Conservation (phyloP, 2,329 filamentous ascomycete genomes). For the Microdochium trichocladiopsis region DNA sequence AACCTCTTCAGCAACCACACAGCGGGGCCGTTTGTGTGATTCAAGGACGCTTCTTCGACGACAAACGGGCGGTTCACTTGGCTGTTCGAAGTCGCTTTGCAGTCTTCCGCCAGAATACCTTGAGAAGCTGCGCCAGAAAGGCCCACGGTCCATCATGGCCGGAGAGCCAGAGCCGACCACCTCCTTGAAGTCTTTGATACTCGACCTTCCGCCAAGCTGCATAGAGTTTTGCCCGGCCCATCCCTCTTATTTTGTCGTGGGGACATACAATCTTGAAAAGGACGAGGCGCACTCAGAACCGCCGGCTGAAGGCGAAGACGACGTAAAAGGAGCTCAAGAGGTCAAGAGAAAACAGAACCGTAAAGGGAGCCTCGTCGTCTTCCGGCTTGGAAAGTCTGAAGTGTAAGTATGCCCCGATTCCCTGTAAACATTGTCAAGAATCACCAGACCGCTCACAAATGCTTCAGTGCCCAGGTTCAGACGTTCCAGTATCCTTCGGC, state of each 20-base stretch:
- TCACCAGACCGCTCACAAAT: slow-evolving; percentile 9
- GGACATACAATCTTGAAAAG: slow-evolving; percentile 73
- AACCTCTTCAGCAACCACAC: too few species aligned
- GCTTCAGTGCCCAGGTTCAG: slow-evolving; percentile 45
- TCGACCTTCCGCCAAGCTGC: slow-evolving; percentile 69
- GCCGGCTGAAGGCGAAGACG: slow-evolving; percentile 12
- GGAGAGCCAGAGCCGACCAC: slow-evolving; percentile 16
- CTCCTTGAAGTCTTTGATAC: slow-evolving; percentile 39
- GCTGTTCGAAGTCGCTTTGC: too few species aligned
- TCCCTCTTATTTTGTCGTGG: slow-evolving; percentile 65
- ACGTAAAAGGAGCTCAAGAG: slow-evolving; percentile 5
- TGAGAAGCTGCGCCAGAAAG: slow-evolving; percentile 5
- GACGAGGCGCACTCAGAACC: slow-evolving; percentile 15
- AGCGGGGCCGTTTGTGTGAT: too few species aligned
- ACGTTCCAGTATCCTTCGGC: slow-evolving; percentile 61
- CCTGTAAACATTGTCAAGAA: slow-evolving; percentile 1
- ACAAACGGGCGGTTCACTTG: too few species aligned
- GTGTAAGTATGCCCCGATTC: slow-evolving; percentile 41
- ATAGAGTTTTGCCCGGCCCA: slow-evolving; percentile 63
- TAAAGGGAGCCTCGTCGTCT: slow-evolving; percentile 68
- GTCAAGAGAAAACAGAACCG: slow-evolving; percentile 35
- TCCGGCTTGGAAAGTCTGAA: slow-evolving; percentile 41
- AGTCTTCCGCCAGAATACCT: too few species aligned
- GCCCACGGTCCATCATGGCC: slow-evolving; percentile 7
- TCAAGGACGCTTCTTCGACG: too few species aligned